Conservation (phyloP, 2,329 filamentous ascomycete species). For the Ophiosphaerella korrae region DNA sequence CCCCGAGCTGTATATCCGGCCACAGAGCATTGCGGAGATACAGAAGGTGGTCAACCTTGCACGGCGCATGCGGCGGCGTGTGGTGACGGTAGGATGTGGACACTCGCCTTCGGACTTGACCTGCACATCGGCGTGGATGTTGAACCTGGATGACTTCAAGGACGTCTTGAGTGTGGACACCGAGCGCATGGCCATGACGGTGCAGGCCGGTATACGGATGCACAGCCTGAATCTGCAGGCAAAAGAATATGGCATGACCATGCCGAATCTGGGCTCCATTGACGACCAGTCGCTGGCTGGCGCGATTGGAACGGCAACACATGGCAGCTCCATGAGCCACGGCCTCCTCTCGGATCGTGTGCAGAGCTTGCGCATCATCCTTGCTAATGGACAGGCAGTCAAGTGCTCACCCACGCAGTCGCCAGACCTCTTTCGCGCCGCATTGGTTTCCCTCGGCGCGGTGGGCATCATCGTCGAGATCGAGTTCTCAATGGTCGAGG, state of each 20-base stretch:
- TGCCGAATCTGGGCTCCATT: constrained; percentile 94
- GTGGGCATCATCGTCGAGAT: constrained; percentile 90
- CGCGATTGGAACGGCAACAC: constrained; percentile 89
- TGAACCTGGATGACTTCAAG: constrained; percentile 87
- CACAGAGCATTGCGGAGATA: constrained; percentile 77
- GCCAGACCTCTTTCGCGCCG: constrained; percentile 82
- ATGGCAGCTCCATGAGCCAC: constrained; percentile 84
- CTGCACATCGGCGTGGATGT: constrained; percentile 90
- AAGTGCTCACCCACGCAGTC: constrained; percentile 71
- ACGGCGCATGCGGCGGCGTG: constrained; percentile 75
- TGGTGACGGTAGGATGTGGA: constrained; percentile 86
- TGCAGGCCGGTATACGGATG: constrained; percentile 88
- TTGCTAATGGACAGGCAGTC: constrained; percentile 77
- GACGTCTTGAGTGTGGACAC: constrained; percentile 72
- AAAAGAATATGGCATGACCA: constrained; percentile 75
- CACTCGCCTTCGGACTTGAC: constrained; percentile 93
- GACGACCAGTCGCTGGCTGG: constrained; percentile 92
- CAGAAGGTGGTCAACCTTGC: constrained; percentile 83
- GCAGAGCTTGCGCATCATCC: constrained; percentile 74
- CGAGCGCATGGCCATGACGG: constrained; percentile 69
- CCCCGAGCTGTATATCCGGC: constrained; percentile 90
- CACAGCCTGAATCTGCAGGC: constrained; percentile 74
- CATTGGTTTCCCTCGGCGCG: constrained; percentile 84
- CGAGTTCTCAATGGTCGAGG: constrained; percentile 78
- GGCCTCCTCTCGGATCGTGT: constrained; percentile 84